Base-by-base conservation (phyloP, 441 rosid species). In the Pelargonium australe region DNA sequence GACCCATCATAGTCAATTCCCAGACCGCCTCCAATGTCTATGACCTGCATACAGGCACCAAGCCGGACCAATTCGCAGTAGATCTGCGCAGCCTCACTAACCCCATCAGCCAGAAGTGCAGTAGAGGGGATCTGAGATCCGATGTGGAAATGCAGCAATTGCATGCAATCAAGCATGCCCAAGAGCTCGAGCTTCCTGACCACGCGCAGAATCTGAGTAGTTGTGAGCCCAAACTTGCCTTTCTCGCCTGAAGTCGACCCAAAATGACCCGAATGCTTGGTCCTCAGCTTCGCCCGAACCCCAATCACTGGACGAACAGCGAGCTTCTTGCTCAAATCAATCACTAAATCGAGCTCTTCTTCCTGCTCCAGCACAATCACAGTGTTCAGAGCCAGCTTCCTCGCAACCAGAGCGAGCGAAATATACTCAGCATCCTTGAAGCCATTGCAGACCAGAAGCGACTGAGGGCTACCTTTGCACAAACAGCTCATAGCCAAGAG, bases 101-200 rank as follows among this genome's bases (percentile, higher is more conserved):
- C 95, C n/a, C 97, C 91, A 51, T 88, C 97, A 0, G 88, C 81
- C 1, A 94, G 87, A 68, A 94, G 78, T 6, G 77, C 71, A 2
- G 99, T 94, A 0, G 97, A 79, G 0, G 97, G 97, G 60, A 94
- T 94, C 85, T 94, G 97, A 16, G 99, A 94, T 40, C 99, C 99
- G 53, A 94, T 87, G 71, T 94, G 99, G 68, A 91, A 94, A 87
- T 94, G 99, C 72, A 94, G 81, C 67, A 94, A 75, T 53, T 89
- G 92, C 7, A 94, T 78, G 72, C 95, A 89, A 73, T 87, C 94
- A 19, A 91, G 96, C 98, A 94, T 89, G n/a, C 89, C 90, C 0
- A 65, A 78, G 65, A 78, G 78, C 9, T 85, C 71, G 13, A 94
- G 92, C 82, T 83, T 87, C 78, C 66, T 68, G 53, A 88, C 89